phyloP scores from a whole-genome alignment of 768 basidiomycete species.

The Boletus insuetus region DNA sequence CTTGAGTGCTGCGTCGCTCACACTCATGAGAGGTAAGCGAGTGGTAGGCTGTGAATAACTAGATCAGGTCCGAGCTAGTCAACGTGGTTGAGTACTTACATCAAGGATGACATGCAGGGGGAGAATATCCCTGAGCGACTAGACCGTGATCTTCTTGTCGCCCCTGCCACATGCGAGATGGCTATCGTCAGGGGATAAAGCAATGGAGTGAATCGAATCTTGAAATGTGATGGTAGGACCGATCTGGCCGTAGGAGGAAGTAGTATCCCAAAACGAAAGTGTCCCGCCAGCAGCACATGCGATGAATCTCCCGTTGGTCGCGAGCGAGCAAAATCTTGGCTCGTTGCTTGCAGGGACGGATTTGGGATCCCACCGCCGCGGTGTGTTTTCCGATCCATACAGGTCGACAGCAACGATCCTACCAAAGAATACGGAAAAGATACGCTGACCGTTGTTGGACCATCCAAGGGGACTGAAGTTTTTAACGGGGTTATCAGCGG shows the following conservation, averaged over 20 bases:
- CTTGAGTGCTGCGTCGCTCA: not conserved
- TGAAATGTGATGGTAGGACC: too few relatives aligned
- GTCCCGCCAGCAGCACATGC: too few relatives aligned
- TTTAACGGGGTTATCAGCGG: not conserved
- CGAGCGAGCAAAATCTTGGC: not conserved
- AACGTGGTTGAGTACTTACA: not conserved
- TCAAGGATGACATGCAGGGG: not conserved
- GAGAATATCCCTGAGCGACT: too few relatives aligned
- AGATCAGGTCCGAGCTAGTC: not conserved
- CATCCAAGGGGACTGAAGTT: not conserved
- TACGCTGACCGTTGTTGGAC: not conserved
- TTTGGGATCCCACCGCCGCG: not conserved
- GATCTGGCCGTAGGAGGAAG: too few relatives aligned
- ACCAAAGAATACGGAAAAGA: not conserved
- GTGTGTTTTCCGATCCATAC: not conserved
- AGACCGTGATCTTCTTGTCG: too few relatives aligned
- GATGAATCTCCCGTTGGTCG: not conserved
- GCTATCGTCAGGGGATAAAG: too few relatives aligned
- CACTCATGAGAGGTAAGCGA: constrained; percentile 1
- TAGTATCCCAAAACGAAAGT: too few relatives aligned
- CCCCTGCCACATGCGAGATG: too few relatives aligned
- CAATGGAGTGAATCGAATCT: too few relatives aligned
- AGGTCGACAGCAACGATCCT: not conserved
- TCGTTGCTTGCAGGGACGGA: not conserved
- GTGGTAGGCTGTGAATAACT: not conserved